Base-by-base conservation (phyloP, 768 basidiomycete species). In the Xerocomus spinulosus region DNA sequence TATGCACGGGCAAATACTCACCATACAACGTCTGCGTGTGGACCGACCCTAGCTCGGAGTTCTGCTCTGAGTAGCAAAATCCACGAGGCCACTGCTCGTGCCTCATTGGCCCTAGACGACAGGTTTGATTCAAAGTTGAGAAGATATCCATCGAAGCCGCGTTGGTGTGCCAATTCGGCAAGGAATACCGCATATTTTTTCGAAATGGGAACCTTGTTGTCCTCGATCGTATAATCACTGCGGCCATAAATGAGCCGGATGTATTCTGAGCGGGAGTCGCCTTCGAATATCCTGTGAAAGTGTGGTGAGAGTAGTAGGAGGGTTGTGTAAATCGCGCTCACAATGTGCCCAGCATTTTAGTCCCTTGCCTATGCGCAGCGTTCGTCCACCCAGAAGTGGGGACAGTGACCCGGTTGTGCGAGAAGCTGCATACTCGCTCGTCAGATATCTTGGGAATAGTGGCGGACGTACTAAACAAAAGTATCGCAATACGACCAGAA, bases 131-230 rank as follows among this genome's bases (percentile, higher is more conserved):
- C 90, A 38, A 92, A 77, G 59, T 92, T 92, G 29, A 92, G 74
- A 14, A 92, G 70, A 58, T 87, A 92, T 0, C 90, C 90, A 53
- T 92, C 90, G 47, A 92, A 91, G 0, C 88, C 87, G 6, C 86
- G 78, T 53, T 87, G 80, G 26, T 70, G 58, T 3, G 89, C 89
- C 1, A 92, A 70, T 20, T 82, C 74, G 0, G 89, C 87, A 9
- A 92, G 73, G 14, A 78, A 48, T 25, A 69, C 73, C 0, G 88
- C 87, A 50, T 90, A 91, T 56, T 83, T 78, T 1, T 74, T 69
- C 0, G 87, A 88, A 13, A 82, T 52, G 3, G 83, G 79, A 8
- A 83, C 60, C 4, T 72, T 67, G 15, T 56, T 42, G 14, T 46
- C 51, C 8, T 20, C 45, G 14, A 59, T 47, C 10, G 70, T 70